phyloP scores from a whole-genome alignment of 768 basidiomycete species.

The Naganishia onofrii region DNA sequence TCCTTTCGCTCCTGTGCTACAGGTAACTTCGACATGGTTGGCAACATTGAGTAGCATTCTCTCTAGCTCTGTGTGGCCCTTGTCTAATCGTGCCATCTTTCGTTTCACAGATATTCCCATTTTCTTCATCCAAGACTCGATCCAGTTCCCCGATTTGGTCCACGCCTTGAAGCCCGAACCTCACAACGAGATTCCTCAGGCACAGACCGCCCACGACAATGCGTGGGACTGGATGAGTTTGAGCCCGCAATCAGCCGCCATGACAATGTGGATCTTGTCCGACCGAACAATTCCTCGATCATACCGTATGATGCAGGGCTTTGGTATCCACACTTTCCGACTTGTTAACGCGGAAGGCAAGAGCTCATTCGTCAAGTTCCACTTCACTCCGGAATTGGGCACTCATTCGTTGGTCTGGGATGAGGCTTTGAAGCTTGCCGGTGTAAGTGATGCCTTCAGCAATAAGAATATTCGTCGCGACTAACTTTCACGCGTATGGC shows the following conservation, averaged over 20 bases:
- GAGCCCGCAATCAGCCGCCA: slow-evolving; percentile 59
- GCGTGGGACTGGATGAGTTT: slow-evolving; percentile 81
- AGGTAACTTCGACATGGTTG: slow-evolving; percentile 70
- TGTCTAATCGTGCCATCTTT: slow-evolving; percentile 4
- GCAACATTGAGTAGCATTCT: slow-evolving; percentile 34
- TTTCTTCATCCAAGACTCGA: slow-evolving; percentile 60
- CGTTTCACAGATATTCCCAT: slow-evolving; percentile 47
- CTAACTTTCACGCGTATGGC: not conserved
- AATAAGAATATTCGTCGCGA: not conserved
- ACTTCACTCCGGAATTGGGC: slow-evolving; percentile 78
- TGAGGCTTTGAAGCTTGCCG: slow-evolving; percentile 73
- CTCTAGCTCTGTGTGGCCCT: not conserved
- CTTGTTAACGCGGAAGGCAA: slow-evolving; percentile 67
- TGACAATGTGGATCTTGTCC: slow-evolving; percentile 71
- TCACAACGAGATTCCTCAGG: slow-evolving; percentile 64
- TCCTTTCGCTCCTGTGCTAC: too few species aligned
- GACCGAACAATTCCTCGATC: slow-evolving; percentile 83
- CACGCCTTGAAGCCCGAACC: slow-evolving; percentile 88
- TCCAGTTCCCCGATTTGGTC: slow-evolving; percentile 81
- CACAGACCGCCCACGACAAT: slow-evolving; percentile 65
- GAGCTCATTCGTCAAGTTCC: slow-evolving; percentile 82
- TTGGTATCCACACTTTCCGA: slow-evolving; percentile 74
- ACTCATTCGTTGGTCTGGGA: slow-evolving; percentile 84
- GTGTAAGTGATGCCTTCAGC: slow-evolving; percentile 28
- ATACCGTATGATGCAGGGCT: slow-evolving; percentile 82